phyloP scores from a whole-genome alignment of 345 rosid genomes.

The Geranium rotundifolium region DNA sequence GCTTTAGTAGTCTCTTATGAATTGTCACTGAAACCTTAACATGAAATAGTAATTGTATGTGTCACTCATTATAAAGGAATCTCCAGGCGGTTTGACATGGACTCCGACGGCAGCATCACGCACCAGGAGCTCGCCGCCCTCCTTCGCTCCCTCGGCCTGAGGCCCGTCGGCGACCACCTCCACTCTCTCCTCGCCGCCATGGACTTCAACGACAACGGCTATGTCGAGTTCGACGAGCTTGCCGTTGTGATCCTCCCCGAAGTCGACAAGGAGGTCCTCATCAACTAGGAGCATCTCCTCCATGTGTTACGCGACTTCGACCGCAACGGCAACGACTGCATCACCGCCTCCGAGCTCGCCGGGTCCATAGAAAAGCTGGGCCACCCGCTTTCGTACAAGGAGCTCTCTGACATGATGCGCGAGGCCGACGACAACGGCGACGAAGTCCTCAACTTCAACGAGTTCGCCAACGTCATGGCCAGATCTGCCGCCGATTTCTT shows the following conservation, averaged over 20 bases:
- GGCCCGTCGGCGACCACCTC: slow-evolving; percentile 75
- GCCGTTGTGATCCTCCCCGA: slow-evolving; percentile 58
- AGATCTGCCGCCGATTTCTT: slow-evolving; percentile 74
- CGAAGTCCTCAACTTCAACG: slow-evolving; percentile 74
- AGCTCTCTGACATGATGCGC: slow-evolving; percentile 76
- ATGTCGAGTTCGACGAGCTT: slow-evolving; percentile 75
- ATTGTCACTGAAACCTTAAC: too few species aligned
- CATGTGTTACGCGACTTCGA: slow-evolving; percentile 32
- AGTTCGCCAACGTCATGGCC: slow-evolving; percentile 70
- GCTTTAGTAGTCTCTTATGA: too few species aligned
- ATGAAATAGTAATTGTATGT: too few species aligned
- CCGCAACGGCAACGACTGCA: slow-evolving; percentile 34
- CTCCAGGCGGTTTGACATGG: slow-evolving; percentile 82
- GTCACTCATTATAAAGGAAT: too few species aligned
- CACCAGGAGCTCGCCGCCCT: slow-evolving; percentile 80
- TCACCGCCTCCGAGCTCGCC: too few species aligned
- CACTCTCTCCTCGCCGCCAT: slow-evolving; percentile 43
- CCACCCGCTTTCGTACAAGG: slow-evolving; percentile 25
- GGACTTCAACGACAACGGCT: slow-evolving; percentile 71
- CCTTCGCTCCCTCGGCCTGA: slow-evolving; percentile 74
- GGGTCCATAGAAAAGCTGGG: slow-evolving; percentile 41
- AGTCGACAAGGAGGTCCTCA: slow-evolving; percentile 36
- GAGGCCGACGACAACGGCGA: slow-evolving; percentile 87
- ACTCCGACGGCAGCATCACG: slow-evolving; percentile 35
- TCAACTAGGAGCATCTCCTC: slow-evolving; percentile 25